Conservation (phyloP, 164 flowering plant genomes). For the Kalanchoe fedtschenkoi region DNA sequence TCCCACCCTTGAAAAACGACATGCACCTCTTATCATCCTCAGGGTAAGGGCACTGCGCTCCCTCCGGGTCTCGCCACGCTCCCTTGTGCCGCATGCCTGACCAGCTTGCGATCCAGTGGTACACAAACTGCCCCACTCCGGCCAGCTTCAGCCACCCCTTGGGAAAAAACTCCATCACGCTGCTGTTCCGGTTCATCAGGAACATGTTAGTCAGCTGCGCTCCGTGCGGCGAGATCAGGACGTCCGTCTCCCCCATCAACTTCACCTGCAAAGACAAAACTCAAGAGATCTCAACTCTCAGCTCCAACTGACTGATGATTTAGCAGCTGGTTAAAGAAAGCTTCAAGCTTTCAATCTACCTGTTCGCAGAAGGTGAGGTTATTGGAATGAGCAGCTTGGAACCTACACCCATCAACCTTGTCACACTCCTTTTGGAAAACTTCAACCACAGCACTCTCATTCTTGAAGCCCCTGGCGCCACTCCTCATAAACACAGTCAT, state of each 20-base stretch:
- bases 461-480: conserved; percentile 60
- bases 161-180: conserved; percentile 77
- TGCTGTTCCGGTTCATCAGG: conserved; percentile 54
- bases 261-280: conserved; percentile 37
- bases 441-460: conserved; percentile 36
- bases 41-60: conserved; percentile 35
- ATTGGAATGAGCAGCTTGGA: conserved; percentile 45
- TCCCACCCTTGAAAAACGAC: conserved; percentile 37
- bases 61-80: conserved; percentile 59
- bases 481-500: conserved; percentile 66
- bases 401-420: conserved; percentile 41
- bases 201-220: conserved; percentile 74
- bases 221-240: conserved; percentile 62
- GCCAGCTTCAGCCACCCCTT: conserved; percentile 72
- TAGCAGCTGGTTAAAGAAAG: neutral
- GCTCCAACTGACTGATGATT: neutral
- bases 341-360: conserved; percentile 21
- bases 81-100: conserved; percentile 67
- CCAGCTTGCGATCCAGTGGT: conserved; percentile 47
- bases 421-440: conserved; percentile 52
- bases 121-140: conserved; percentile 63
- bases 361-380: conserved; percentile 69
- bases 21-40: conserved; percentile 47
- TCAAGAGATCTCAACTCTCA: neutral
- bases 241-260: conserved; percentile 47